Conservation (phyloP, 345 rosid genomes). For the Citrus glauca region DNA sequence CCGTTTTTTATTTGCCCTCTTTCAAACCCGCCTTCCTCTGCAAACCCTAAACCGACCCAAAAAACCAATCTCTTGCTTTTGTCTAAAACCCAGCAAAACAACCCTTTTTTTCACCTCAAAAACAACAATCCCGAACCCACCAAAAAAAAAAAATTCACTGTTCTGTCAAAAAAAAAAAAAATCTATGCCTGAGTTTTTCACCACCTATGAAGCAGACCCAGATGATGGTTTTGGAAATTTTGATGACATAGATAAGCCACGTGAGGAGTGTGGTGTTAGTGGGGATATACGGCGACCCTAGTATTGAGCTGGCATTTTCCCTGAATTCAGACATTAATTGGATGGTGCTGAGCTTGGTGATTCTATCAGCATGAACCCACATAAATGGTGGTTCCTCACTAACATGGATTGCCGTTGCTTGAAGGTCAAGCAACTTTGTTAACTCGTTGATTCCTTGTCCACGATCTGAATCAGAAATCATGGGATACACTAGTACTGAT, state of each 20-base stretch:
- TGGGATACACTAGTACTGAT: constrained; percentile 15
- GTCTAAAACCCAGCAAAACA: no score
- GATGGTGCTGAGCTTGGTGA: constrained; percentile 20
- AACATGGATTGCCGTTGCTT: constrained; percentile 28
- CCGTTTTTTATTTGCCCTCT: background rate
- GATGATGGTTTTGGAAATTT: constrained; percentile 7
- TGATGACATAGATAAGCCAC: constrained; percentile 63
- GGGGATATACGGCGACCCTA: constrained; percentile 73
- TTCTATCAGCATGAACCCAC: constrained; percentile 22
- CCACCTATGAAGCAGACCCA: constrained; percentile 13
- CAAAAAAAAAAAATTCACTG: background rate
- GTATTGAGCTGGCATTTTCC: constrained; percentile 23
- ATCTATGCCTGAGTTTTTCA: background rate
- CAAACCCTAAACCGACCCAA: constrained; percentile 23
- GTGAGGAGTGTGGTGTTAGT: constrained; percentile 98
- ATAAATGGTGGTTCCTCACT: constrained; percentile 14
- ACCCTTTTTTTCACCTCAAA: no score
- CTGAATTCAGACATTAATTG: constrained; percentile 22
- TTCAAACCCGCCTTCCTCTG: constrained; percentile 12
- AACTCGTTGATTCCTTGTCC: constrained; percentile 8
- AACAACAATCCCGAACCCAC: background rate
- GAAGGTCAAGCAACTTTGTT: constrained; percentile 7
- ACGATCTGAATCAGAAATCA: constrained; percentile 2
- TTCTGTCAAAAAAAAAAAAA: background rate
- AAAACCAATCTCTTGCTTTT: constrained; percentile 7